Evolutionary conservation across 2,329 filamentous ascomycete genomes (phyloP).

Genomic region (Talaromyces sp.): DNA sequence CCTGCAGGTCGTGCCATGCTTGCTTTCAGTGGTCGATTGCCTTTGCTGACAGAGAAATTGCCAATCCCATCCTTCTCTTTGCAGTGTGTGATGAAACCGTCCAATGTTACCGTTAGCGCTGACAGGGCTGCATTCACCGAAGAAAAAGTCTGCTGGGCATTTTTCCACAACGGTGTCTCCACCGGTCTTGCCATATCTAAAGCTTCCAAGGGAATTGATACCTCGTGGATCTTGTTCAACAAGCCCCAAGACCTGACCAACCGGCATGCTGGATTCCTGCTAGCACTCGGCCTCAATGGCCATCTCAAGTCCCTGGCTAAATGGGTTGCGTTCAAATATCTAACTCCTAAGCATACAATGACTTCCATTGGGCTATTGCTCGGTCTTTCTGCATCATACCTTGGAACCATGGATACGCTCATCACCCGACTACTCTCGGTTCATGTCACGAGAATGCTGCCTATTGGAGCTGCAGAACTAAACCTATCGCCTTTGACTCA

Average conservation of each 20-base stretch:
- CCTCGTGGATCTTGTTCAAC: constrained; percentile 98
- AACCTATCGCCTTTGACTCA: constrained; percentile 92
- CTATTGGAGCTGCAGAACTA: constrained; percentile 86
- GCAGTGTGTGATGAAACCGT: constrained; percentile 87
- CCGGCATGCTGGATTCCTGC: constrained; percentile 89
- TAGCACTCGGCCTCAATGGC: constrained; percentile 89
- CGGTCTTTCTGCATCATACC: constrained; percentile 87
- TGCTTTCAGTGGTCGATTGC: constrained; percentile 83
- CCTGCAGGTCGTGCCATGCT: constrained; percentile 85
- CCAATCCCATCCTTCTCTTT: constrained; percentile 88
- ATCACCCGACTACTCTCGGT: constrained; percentile 93
- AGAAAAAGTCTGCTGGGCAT: constrained; percentile 97
- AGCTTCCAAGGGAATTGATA: constrained; percentile 90
- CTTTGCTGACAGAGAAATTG: constrained; percentile 89
- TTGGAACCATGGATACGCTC: constrained; percentile 95
- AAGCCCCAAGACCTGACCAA: constrained; percentile 92
- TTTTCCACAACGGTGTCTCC: constrained; percentile 96
- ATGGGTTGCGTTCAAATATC: constrained; percentile 98
- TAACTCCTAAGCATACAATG: constrained; percentile 99
- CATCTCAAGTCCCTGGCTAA: constrained; percentile 94
- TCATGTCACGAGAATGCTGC: constrained; percentile 92
- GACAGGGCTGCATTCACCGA: constrained; percentile 87
- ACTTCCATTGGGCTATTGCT: constrained; percentile 94
- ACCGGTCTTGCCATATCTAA: constrained; percentile 88
- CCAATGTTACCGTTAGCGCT: constrained; percentile 89